Base-by-base conservation (phyloP, 2,329 filamentous ascomycete species). In the Epicoccum sorghinum region DNA sequence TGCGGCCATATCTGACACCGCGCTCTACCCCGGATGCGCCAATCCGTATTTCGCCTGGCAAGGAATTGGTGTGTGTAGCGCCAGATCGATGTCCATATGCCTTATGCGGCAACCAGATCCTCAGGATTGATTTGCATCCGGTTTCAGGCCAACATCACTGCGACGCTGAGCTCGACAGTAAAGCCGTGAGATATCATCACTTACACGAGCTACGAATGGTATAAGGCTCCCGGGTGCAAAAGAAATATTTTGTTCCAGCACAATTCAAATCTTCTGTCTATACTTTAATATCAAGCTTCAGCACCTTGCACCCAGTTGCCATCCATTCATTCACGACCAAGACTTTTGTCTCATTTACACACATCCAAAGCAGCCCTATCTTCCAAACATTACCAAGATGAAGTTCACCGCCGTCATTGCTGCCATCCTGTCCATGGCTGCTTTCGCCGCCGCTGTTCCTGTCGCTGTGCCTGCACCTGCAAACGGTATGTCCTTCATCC, bases 381-480 rank as follows among this genome's bases (percentile, higher is more conserved):
- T 42, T 39, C 45, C 43, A 55, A 39, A 6, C 36, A 39, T 30
- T 23, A 51, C 40, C 51, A 41, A 60, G 68, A 74, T 74, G 72
- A 69, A 72, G 64, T 70, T 74, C 67, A 63, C 67, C 46, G 56
- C 68, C 38, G 41, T 74, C 53, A 43, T 71, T 61, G 70, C 68
- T 49, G 57, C 67, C 53, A 36, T 74, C 51, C 59, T 73, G 44
- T 73, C 70, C 58, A 69, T 74, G 68, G 71, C 69, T 60, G 67
- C 61, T 48, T 61, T 73, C 42, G 65, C 60, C 58, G 49, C 71
- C 29, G 72, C 71, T 24, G 68, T 67, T 18, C 72, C 72, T 4
- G 51, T 70, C 35, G 62, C 62, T 40, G 69, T 68, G 9, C 71
- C 71, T 10, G 50, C 67, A 30, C 59, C 62, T 47, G 57, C 43